Conservation (phyloP, 768 basidiomycete genomes). For the Obba rivulosa region DNA sequence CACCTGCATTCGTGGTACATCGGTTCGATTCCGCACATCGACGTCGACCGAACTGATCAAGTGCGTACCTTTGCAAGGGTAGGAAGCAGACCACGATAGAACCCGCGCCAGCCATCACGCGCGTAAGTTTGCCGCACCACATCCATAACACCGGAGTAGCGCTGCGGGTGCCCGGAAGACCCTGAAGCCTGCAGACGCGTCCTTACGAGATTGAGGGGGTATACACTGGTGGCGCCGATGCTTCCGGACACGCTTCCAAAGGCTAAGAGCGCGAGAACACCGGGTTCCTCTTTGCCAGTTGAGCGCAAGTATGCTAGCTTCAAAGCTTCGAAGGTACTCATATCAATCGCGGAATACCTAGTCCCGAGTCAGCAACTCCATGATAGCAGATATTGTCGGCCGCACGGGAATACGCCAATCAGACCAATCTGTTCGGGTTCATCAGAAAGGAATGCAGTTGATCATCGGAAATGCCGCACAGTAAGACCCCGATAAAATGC, state of each 20-base stretch:
- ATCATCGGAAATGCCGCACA: slow-evolving; percentile 42
- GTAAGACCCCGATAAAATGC: slow-evolving; percentile 90
- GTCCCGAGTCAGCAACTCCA: slow-evolving; percentile 5
- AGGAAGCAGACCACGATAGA: slow-evolving; percentile 90
- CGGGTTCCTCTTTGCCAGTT: slow-evolving; percentile 84
- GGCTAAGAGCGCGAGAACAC: slow-evolving; percentile 77
- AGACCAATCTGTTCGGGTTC: slow-evolving; percentile 74
- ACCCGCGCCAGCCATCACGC: slow-evolving; percentile 88
- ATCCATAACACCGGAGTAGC: slow-evolving; percentile 84
- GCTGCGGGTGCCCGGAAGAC: slow-evolving; percentile 89
- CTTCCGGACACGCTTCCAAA: slow-evolving; percentile 93
- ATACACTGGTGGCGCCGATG: slow-evolving; percentile 90
- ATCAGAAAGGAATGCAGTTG: slow-evolving; percentile 8
- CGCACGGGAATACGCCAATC: slow-evolving; percentile 92
- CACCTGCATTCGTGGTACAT: too few species aligned
- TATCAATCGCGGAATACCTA: slow-evolving; percentile 92
- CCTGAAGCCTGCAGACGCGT: slow-evolving; percentile 96
- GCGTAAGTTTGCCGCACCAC: slow-evolving; percentile 75
- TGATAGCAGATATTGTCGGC: slow-evolving; percentile 2
- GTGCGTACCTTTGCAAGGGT: slow-evolving; percentile 78
- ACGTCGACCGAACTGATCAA: not conserved
- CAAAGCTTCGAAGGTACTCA: slow-evolving; percentile 94
- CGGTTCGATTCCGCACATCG: too few species aligned
- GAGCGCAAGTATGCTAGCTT: slow-evolving; percentile 88
- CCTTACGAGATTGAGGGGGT: slow-evolving; percentile 86